Conservation (phyloP, 1,284 basidiomycete genomes). For the Moniliella sp. region DNA sequence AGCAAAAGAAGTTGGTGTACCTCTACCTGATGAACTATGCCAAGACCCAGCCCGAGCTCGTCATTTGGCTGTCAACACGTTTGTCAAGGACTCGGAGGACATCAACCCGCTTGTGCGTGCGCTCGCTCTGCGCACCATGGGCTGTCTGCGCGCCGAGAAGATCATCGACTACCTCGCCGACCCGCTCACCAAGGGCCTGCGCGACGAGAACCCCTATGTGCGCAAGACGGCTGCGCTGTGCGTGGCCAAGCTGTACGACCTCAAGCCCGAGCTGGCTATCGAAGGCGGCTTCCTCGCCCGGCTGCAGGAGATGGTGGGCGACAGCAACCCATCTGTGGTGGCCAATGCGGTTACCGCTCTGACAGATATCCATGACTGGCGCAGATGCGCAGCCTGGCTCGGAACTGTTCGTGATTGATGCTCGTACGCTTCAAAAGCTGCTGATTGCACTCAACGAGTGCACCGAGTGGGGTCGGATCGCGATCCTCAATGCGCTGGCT, state of each 20-base stretch:
- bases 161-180: constrained; percentile 94
- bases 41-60: constrained; percentile 85
- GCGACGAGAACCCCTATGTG: constrained; percentile 89
- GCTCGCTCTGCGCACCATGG: constrained; percentile 91
- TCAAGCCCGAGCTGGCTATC: constrained; percentile 78
- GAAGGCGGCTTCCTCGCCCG: constrained; percentile 83
- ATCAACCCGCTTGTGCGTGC: constrained; percentile 87
- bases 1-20: constrained; percentile 91
- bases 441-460: constrained; percentile 90
- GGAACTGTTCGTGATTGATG: constrained; percentile 55
- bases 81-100: constrained; percentile 82
- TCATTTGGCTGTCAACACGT: constrained; percentile 96
- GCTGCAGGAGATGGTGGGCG: constrained; percentile 63
- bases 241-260: constrained; percentile 85
- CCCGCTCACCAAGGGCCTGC: constrained; percentile 68
- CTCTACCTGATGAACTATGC: constrained; percentile 97
- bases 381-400: constrained; percentile 11
- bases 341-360: constrained; percentile 80
- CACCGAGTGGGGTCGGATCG: constrained; percentile 92
- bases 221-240: constrained; percentile 83
- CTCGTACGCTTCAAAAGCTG: constrained; percentile 61
- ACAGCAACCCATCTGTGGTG: constrained; percentile 90
- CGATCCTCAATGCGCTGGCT: constrained; percentile 64
- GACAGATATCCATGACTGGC: constrained; percentile 61
- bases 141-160: constrained; percentile 84